These are phyloP conservation scores for Trypethelium eluteriae DNA, from an alignment of 495 filamentous ascomycete genomes.

Conservation along the genomic window DNA sequence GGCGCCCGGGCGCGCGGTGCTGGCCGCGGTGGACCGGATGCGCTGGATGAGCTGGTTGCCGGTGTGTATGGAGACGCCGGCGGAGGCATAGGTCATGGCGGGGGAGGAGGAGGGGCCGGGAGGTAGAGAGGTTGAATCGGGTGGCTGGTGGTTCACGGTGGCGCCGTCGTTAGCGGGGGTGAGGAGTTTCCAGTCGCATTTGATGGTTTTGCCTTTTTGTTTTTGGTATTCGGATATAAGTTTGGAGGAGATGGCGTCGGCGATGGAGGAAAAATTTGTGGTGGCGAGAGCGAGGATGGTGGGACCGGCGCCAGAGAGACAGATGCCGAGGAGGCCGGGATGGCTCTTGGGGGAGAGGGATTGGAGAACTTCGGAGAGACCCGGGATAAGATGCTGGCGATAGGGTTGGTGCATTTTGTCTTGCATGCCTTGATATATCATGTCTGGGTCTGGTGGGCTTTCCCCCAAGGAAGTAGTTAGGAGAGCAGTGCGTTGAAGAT, in stretches of 20 bases:
- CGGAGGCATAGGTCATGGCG: slow-evolving; percentile 80
- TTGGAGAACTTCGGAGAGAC: slow-evolving; percentile 79
- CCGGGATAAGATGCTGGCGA: slow-evolving; percentile 78
- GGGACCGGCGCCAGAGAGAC: slow-evolving; percentile 85
- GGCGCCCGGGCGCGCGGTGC: slow-evolving; percentile 74
- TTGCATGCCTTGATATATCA: slow-evolving; percentile 95
- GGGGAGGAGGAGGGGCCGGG: slow-evolving; percentile 7
- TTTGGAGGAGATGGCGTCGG: slow-evolving; percentile 48
- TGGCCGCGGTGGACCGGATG: slow-evolving; percentile 75
- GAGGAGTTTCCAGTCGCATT: slow-evolving; percentile 77
- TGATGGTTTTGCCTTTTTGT: slow-evolving; percentile 63
- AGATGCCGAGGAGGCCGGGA: slow-evolving; percentile 83
- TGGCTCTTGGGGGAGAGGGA: slow-evolving; percentile 76
- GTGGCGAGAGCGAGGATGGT: slow-evolving; percentile 91
- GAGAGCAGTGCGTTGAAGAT: slow-evolving; percentile 82
- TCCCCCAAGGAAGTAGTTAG: slow-evolving; percentile 78
- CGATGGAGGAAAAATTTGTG: slow-evolving; percentile 76
- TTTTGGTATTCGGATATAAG: slow-evolving; percentile 41
- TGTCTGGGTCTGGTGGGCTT: slow-evolving; percentile 81
- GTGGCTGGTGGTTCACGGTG: slow-evolving; percentile 43
- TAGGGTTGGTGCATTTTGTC: slow-evolving; percentile 96
- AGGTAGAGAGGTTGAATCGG: not conserved
- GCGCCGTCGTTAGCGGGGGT: slow-evolving; percentile 81
- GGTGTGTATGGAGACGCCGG: slow-evolving; percentile 85
- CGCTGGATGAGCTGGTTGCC: slow-evolving; percentile 83